phyloP scores from a whole-genome alignment of 805 yeast species.

The Candida koratica region DNA sequence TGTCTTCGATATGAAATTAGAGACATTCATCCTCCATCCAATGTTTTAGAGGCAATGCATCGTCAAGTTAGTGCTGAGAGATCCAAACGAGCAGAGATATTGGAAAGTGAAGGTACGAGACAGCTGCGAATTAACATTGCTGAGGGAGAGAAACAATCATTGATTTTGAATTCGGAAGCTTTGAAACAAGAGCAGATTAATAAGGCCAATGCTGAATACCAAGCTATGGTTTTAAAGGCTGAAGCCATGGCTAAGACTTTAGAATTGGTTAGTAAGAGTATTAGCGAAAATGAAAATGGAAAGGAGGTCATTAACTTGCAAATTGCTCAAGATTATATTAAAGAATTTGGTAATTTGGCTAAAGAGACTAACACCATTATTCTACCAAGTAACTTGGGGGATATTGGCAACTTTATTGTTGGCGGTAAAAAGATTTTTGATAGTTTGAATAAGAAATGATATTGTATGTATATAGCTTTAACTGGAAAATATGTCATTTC shows the following conservation, averaged over 20 bases:
- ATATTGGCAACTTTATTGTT: slow-evolving; percentile 69
- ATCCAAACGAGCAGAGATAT: slow-evolving; percentile 80
- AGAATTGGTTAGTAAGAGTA: slow-evolving; percentile 60
- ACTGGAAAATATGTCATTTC: not conserved
- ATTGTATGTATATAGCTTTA: not conserved
- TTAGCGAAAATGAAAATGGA: slow-evolving; percentile 65
- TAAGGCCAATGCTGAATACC: slow-evolving; percentile 70
- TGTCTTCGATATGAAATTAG: slow-evolving; percentile 83
- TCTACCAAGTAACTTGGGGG: slow-evolving; percentile 72
- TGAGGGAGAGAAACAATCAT: slow-evolving; percentile 72
- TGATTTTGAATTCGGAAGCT: slow-evolving; percentile 75
- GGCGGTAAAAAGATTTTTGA: slow-evolving; percentile 72
- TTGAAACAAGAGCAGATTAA: slow-evolving; percentile 57
- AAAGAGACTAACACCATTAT: slow-evolving; percentile 77
- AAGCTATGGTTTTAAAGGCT: slow-evolving; percentile 61
- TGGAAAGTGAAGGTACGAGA: slow-evolving; percentile 81
- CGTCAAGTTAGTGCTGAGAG: slow-evolving; percentile 86
- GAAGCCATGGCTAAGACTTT: slow-evolving; percentile 74
- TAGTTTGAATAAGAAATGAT: slow-evolving; percentile 8
- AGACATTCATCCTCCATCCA: slow-evolving; percentile 83
- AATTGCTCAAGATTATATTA: slow-evolving; percentile 80
- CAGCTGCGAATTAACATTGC: slow-evolving; percentile 78
- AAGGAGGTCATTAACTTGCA: slow-evolving; percentile 71
- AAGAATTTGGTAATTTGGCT: slow-evolving; percentile 76
- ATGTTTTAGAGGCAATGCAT: slow-evolving; percentile 87